Evolutionary conservation across 352 stramenopile genomes (phyloP).

Genomic region (Blastocystis sp.): DNA sequence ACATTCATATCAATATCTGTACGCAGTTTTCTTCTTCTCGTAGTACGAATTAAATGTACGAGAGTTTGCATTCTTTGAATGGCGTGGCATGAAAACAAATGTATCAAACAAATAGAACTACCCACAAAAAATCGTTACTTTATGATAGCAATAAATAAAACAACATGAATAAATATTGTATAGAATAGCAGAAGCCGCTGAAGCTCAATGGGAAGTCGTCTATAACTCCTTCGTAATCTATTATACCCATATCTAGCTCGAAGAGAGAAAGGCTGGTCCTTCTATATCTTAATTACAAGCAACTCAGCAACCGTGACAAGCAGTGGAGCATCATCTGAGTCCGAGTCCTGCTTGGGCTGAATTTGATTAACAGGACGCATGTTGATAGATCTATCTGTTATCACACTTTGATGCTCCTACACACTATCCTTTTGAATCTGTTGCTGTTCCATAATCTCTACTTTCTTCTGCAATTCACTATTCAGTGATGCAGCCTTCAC

Average conservation of each 20-base stretch:
- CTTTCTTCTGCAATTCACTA: slow-evolving; percentile 40
- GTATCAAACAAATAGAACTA: neutral
- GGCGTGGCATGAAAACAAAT: slow-evolving; percentile 35
- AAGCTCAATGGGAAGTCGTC: neutral
- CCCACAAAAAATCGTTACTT: neutral
- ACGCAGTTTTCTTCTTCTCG: slow-evolving; percentile 49
- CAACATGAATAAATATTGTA: slow-evolving; percentile 5
- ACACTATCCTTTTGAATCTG: slow-evolving; percentile 1
- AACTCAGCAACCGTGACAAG: neutral
- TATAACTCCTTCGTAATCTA: neutral
- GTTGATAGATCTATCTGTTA: slow-evolving; percentile 37
- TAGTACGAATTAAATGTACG: slow-evolving; percentile 40
- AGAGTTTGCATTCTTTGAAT: slow-evolving; percentile 35
- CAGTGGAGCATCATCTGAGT: slow-evolving; percentile 8
- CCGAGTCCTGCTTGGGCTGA: neutral
- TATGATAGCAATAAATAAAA: slow-evolving; percentile 48
- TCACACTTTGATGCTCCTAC: neutral
- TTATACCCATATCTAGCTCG: slow-evolving; percentile 9
- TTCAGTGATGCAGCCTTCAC: neutral
- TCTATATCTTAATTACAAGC: neutral
- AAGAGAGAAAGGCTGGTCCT: neutral
- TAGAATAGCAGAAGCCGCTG: neutral
- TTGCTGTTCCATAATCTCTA: slow-evolving; percentile 47
- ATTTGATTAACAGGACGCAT: neutral
- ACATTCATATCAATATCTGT: neutral